A percentile compares a stretch with the other conserved stretches of the same genome.
Evolutionary conservation across 345 rosid species (phyloP).

Genomic region (Eucalyptus tenuipes): DNA sequence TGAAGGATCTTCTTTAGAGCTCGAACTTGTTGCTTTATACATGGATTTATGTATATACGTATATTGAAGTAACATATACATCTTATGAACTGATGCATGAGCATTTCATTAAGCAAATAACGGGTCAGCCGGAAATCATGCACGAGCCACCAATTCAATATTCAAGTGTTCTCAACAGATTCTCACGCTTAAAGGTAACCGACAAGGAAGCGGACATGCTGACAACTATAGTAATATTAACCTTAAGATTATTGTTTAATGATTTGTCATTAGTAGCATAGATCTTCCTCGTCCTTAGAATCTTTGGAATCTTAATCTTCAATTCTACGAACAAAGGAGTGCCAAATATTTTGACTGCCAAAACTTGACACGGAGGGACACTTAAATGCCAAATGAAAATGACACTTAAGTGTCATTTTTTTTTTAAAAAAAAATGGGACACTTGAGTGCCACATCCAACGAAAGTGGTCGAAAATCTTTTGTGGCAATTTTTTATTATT

Average conservation of each 20-base stretch:
- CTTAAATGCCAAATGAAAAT: rapidly evolving
- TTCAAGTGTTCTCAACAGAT: neutral
- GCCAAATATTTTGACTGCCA: rapidly evolving
- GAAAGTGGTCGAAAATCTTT: rapidly evolving
- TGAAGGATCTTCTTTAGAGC: neutral
- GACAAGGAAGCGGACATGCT: neutral
- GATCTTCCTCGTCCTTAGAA: neutral
- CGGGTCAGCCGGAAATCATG: neutral
- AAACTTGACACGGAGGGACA: rapidly evolving
- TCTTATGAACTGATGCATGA: neutral
- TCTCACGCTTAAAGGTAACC: neutral
- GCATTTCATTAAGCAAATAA: neutral
- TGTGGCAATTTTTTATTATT: too few relatives aligned
- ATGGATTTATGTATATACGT: neutral
- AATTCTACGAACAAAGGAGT: too few relatives aligned
- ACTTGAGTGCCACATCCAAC: rapidly evolving
- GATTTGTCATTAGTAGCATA: too few relatives aligned
- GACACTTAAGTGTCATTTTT: too few relatives aligned
- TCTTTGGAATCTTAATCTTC: neutral
- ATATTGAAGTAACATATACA: neutral
- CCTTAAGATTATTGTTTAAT: too few relatives aligned
- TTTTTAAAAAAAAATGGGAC: too few relatives aligned
- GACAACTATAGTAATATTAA: too few relatives aligned
- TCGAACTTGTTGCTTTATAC: neutral
- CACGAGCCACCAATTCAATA: neutral